phyloP scores from a whole-genome alignment of 768 basidiomycete genomes.

The Trametes sanguinea region DNA sequence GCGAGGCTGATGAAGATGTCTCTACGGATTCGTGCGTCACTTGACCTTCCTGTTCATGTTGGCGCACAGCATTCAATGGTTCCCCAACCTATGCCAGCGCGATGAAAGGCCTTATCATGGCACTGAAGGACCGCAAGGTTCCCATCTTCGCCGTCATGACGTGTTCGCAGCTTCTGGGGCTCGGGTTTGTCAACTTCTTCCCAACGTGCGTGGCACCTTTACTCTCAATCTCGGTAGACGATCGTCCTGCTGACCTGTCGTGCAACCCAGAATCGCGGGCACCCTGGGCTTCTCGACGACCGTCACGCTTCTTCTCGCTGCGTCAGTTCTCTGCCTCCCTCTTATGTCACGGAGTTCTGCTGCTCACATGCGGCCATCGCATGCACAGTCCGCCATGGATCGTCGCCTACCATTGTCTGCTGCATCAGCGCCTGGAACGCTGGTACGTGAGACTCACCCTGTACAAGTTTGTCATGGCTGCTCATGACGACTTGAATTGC shows the following conservation, averaged over 20 bases:
- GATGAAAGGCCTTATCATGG: slow-evolving; percentile 53
- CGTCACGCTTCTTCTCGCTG: slow-evolving; percentile 57
- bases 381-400: slow-evolving; percentile 61
- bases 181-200: slow-evolving; percentile 65
- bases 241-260: neutral
- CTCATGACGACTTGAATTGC: neutral
- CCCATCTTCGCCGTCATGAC: slow-evolving; percentile 54
- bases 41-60: neutral
- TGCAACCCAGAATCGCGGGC: slow-evolving; percentile 33
- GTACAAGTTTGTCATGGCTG: neutral
- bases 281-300: slow-evolving; percentile 66
- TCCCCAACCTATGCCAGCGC: slow-evolving; percentile 37
- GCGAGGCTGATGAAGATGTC: slow-evolving; percentile 67
- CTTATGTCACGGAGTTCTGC: neutral
- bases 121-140: slow-evolving; percentile 57
- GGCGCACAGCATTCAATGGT: neutral
- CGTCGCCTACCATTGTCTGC: slow-evolving; percentile 52
- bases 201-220: slow-evolving; percentile 41
- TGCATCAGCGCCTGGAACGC: slow-evolving; percentile 58
- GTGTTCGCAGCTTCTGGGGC: slow-evolving; percentile 51
- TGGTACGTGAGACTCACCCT: slow-evolving; percentile 31
- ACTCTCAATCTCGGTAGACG: too few species aligned
- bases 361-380: neutral
- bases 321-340: slow-evolving; percentile 42
- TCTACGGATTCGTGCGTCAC: slow-evolving; percentile 53